Conservation (phyloP, 345 rosid species). For the Pistacia atlantica region DNA sequence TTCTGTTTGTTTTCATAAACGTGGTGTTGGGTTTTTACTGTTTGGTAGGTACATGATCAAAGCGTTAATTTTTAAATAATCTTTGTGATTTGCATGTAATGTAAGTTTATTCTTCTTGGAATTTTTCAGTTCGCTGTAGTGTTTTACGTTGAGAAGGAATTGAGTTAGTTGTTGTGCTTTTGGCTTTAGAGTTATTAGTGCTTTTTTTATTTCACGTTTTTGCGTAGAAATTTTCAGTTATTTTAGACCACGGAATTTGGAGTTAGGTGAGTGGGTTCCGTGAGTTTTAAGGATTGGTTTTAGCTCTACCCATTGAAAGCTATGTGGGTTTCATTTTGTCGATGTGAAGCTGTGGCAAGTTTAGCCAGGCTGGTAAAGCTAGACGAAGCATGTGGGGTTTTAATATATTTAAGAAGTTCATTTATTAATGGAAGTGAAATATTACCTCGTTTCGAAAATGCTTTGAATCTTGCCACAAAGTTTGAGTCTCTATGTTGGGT, state of each 20-base stretch:
- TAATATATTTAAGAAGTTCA: slow-evolving; percentile 3
- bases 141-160: slow-evolving; percentile 8
- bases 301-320: slow-evolving; percentile 1
- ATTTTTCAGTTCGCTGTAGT: too few relatives aligned
- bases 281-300: slow-evolving; percentile 3
- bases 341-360: background rate
- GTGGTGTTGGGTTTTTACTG: slow-evolving; percentile 10
- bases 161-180: background rate
- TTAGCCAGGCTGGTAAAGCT: slow-evolving; percentile 13
- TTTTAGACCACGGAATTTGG: background rate
- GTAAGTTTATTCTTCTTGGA: background rate
- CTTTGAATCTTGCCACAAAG: background rate
- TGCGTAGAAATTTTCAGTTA: background rate
- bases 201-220: slow-evolving; percentile 1
- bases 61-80: background rate
- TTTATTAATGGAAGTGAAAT: background rate
- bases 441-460: background rate
- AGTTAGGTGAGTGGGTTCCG: slow-evolving; percentile 6
- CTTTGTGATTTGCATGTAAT: slow-evolving; percentile 24
- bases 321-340: slow-evolving; percentile 11
- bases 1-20: background rate
- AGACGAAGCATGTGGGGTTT: slow-evolving; percentile 23
- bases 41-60: slow-evolving; percentile 13
- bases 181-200: background rate
- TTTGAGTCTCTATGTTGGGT: slow-evolving; percentile 1